phyloP scores from a whole-genome alignment of 2,329 filamentous ascomycete species.

The Emmonsiellopsis sp. region DNA sequence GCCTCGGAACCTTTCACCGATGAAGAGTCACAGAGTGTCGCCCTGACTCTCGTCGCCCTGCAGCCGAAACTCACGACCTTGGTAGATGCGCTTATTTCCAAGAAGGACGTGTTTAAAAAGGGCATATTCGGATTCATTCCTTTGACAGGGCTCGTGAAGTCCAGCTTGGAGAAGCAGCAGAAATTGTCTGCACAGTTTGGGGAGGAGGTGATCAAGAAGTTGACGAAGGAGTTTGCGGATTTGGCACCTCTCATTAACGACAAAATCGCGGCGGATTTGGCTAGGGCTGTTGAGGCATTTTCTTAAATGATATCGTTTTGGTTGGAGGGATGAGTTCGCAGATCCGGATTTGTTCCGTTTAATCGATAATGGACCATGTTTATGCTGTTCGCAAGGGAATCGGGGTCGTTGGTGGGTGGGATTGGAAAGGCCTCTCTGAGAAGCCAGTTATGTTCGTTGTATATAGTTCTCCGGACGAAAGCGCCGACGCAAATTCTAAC shows the following conservation, averaged over 20 bases:
- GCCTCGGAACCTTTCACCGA: constrained; percentile 11
- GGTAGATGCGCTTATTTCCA: constrained; percentile 12
- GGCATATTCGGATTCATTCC: constrained; percentile 12
- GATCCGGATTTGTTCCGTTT: no score
- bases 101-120: constrained; percentile 12
- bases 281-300: constrained; percentile 11
- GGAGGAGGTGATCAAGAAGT: constrained; percentile 8
- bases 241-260: constrained; percentile 12
- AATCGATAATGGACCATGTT: no score
- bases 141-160: constrained; percentile 12
- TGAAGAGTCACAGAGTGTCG: constrained; percentile 10
- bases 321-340: not conserved
- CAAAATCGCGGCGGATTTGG: constrained; percentile 12
- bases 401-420: no score
- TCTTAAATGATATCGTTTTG: not conserved
- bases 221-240: constrained; percentile 9
- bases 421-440: no score
- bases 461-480: no score
- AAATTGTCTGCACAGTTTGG: constrained; percentile 10
- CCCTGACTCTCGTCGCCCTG: constrained; percentile 9
- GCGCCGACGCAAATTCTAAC: no score
- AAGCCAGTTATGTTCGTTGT: no score
- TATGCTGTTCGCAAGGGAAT: no score
- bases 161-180: constrained; percentile 10
- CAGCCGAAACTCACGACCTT: constrained; percentile 13